Conservation (phyloP, 257 asterid genomes). For the Mentha longifolia region DNA sequence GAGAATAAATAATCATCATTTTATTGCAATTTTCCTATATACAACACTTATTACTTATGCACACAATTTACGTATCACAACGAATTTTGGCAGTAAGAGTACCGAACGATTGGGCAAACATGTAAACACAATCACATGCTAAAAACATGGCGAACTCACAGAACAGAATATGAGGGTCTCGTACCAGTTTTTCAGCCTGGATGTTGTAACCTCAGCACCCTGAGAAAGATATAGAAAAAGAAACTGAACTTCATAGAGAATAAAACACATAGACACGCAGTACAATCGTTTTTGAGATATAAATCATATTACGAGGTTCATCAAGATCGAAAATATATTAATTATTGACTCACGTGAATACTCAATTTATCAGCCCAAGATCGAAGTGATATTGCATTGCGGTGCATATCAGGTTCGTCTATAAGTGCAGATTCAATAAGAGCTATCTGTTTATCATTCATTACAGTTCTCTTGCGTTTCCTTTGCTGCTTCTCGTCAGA, state of each 20-base stretch:
- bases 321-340: constrained; percentile 5
- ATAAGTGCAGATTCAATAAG: constrained; percentile 77
- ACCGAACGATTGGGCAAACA: constrained; percentile 17
- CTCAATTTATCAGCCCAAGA: constrained; percentile 84
- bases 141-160: constrained; percentile 3
- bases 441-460: constrained; percentile 84
- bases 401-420: constrained; percentile 92
- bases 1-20: neutral
- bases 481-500: constrained; percentile 83
- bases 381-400: constrained; percentile 61
- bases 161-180: constrained; percentile 23
- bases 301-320: neutral
- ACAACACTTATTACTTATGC: neutral
- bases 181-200: constrained; percentile 97
- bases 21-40: neutral
- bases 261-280: constrained; percentile 1
- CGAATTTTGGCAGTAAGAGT: constrained; percentile 10
- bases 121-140: constrained; percentile 19
- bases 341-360: constrained; percentile 57
- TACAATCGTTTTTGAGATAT: neutral
- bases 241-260: constrained; percentile 28
- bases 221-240: constrained; percentile 40
- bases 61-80: neutral
- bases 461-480: constrained; percentile 88
- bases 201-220: constrained; percentile 96